phyloP scores from a whole-genome alignment of 2,329 filamentous ascomycete genomes.

The Ophiognomonia clavigignenti-juglandacearum region DNA sequence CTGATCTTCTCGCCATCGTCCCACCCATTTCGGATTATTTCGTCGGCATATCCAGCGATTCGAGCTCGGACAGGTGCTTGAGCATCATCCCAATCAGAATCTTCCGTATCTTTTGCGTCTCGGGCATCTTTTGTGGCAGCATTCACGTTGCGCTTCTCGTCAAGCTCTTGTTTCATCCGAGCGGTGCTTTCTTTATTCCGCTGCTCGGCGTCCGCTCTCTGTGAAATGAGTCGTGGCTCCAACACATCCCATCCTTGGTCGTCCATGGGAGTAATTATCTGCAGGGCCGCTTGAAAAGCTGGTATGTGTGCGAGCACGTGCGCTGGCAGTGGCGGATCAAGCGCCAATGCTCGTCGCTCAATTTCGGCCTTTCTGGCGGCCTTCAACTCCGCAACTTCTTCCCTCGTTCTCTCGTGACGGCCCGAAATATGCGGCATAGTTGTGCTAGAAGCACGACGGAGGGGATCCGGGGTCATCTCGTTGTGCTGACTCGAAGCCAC shows the following conservation, averaged over 20 bases:
- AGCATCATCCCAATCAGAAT: constrained; percentile 65
- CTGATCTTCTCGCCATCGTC: constrained; percentile 57
- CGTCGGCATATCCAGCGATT: constrained; percentile 63
- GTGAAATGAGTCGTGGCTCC: constrained; percentile 60
- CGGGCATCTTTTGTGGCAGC: constrained; percentile 42
- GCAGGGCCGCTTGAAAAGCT: constrained; percentile 68
- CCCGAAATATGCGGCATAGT: constrained; percentile 5
- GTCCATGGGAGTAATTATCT: constrained; percentile 63
- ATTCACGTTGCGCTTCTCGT: constrained; percentile 17
- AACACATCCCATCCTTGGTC: constrained; percentile 67
- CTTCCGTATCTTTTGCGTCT: constrained; percentile 56
- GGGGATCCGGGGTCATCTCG: constrained; percentile 14
- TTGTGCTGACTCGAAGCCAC: constrained; percentile 8
- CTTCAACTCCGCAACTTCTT: constrained; percentile 61
- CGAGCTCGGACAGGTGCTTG: constrained; percentile 63
- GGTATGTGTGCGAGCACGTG: constrained; percentile 64
- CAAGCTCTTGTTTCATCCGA: constrained; percentile 14
- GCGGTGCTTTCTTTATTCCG: constrained; percentile 38
- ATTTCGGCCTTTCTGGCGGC: constrained; percentile 63
- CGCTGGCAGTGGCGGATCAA: constrained; percentile 61
- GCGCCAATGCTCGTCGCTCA: constrained; percentile 60
- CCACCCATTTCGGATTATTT: constrained; percentile 64
- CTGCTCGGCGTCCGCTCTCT: constrained; percentile 60
- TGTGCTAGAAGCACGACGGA: constrained; percentile 15
- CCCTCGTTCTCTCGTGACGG: constrained; percentile 49